Evolutionary conservation across 495 filamentous ascomycete genomes (phyloP).

Genomic region (Staphylotrichum tortipilum): DNA sequence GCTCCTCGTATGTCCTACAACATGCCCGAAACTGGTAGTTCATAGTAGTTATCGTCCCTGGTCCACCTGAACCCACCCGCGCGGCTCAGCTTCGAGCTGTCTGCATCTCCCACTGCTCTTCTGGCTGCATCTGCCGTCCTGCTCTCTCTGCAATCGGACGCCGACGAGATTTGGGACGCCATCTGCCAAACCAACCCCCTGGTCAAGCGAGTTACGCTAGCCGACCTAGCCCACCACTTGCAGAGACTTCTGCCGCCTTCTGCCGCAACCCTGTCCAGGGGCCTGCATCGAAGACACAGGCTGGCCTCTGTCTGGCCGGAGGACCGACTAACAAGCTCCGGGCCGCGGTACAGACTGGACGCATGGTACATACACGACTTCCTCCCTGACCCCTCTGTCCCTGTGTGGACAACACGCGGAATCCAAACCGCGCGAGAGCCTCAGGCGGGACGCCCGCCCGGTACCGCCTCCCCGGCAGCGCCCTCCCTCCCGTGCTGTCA

Average conservation of each 20-base stretch:
- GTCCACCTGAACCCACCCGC: not conserved
- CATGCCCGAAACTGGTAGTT: no score
- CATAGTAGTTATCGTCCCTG: not conserved
- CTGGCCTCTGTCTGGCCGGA: not conserved
- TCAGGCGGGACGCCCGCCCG: not conserved
- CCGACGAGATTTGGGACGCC: not conserved
- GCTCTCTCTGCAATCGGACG: not conserved
- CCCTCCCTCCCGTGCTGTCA: not conserved
- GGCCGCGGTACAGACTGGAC: not conserved
- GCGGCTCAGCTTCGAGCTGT: not conserved
- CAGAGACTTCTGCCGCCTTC: slow-evolving; percentile 22
- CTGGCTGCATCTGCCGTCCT: not conserved
- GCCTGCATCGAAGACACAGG: not conserved
- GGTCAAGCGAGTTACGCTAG: slow-evolving; percentile 12
- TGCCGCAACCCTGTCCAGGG: slow-evolving; percentile 11
- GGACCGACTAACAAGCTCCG: slow-evolving; percentile 3
- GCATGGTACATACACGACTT: no score
- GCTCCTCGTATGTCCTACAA: no score
- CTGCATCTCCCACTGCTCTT: no score
- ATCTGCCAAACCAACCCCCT: not conserved
- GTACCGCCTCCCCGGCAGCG: not conserved
- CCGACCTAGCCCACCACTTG: slow-evolving; percentile 8
- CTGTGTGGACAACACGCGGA: not conserved
- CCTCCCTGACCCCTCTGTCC: no score
- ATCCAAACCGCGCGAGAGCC: not conserved